A percentile compares a stretch with the other conserved stretches of the same genome.
phyloP scores from a whole-genome alignment of 2,329 filamentous ascomycete species.

The Stemphylium lycopersici region DNA sequence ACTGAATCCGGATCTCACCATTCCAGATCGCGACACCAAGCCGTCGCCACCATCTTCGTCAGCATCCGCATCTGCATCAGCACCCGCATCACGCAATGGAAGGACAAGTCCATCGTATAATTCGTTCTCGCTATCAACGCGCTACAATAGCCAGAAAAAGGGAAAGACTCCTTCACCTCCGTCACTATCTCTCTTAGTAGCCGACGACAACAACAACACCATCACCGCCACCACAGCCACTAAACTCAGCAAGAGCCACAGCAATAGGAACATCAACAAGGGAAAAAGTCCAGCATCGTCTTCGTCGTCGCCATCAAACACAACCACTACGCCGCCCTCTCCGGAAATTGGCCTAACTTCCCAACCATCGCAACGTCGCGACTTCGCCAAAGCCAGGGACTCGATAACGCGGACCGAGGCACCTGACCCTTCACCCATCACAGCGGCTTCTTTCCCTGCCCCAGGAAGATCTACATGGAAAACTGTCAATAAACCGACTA shows the following conservation, averaged over 20 bases:
- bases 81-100: background rate
- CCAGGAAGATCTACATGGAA: no score
- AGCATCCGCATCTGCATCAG: background rate
- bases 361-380: background rate
- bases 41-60: background rate
- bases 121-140: no score
- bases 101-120: background rate
- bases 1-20: slow-evolving; percentile 9
- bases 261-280: background rate
- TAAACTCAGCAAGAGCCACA: background rate
- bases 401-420: no score
- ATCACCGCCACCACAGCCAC: background rate
- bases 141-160: background rate
- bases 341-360: no score
- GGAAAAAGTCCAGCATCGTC: background rate
- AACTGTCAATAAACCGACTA: no score
- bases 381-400: no score
- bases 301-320: background rate
- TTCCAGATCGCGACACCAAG: background rate
- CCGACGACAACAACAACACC: background rate
- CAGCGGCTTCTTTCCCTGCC: no score
- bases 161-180: no score
- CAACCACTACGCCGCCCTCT: no score
- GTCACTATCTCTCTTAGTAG: no score
- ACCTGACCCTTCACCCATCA: no score